Percentiles rank a stretch among this genome's conserved stretches.
phyloP scores from a whole-genome alignment of 345 rosid genomes.

The Brassica cretica region DNA sequence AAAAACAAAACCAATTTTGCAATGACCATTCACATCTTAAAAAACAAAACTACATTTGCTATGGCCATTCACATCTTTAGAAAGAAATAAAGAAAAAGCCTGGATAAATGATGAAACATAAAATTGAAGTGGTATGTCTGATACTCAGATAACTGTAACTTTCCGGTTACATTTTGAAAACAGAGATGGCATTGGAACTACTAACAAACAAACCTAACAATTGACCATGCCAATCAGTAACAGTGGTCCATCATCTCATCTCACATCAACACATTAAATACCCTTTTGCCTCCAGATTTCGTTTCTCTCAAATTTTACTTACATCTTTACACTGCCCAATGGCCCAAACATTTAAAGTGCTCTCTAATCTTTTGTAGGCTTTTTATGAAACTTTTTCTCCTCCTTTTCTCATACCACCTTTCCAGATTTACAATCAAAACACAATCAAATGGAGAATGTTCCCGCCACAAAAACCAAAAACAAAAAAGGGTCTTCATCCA shows the following conservation, averaged over 20 bases:
- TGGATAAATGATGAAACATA: slow-evolving; percentile 10
- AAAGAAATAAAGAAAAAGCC: not conserved
- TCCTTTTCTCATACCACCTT: slow-evolving; percentile 18
- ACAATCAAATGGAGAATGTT: slow-evolving; percentile 32
- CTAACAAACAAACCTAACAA: slow-evolving; percentile 29
- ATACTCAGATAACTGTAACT: not conserved
- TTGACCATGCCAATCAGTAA: slow-evolving; percentile 32
- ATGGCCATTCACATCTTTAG: not conserved
- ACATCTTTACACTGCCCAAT: slow-evolving; percentile 28
- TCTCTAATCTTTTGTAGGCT: slow-evolving; percentile 10
- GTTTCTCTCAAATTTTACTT: slow-evolving; percentile 10
- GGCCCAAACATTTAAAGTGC: slow-evolving; percentile 17
- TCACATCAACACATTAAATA: slow-evolving; percentile 34
- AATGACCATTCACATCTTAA: slow-evolving; percentile 2
- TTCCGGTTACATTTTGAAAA: slow-evolving; percentile 10
- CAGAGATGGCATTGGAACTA: slow-evolving; percentile 21
- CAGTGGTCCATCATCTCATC: slow-evolving; percentile 34
- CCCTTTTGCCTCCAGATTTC: slow-evolving; percentile 18
- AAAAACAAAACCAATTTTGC: not conserved
- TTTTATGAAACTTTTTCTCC: slow-evolving; percentile 18
- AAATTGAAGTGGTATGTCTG: not conserved
- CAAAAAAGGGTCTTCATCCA: slow-evolving; percentile 1
- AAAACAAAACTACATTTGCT: not conserved
- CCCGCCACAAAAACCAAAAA: slow-evolving; percentile 19
- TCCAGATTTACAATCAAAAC: slow-evolving; percentile 28